phyloP scores from a whole-genome alignment of 495 filamentous ascomycete species.

The Talaromyces proteolyticus region DNA sequence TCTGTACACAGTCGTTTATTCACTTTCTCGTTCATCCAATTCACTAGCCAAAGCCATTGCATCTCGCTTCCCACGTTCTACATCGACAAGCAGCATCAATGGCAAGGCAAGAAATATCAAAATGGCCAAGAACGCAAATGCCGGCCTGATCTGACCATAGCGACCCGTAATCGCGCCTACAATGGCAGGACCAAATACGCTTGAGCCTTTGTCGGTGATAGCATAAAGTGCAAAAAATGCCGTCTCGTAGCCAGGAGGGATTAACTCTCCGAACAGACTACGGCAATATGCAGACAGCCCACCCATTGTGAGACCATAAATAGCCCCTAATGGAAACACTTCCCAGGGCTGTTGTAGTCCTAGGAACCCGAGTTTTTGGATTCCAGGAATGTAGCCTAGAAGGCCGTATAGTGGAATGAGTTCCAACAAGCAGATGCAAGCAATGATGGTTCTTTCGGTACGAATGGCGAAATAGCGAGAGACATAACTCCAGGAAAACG shows the following conservation, averaged over 20 bases:
- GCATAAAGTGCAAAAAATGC: constrained; percentile 96
- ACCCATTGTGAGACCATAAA: constrained; percentile 92
- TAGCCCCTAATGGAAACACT: constrained; percentile 86
- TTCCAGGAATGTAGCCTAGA: constrained; percentile 79
- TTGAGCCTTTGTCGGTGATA: constrained; percentile 95
- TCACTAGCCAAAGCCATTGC: constrained; percentile 63
- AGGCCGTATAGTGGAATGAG: constrained; percentile 89
- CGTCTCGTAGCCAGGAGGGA: constrained; percentile 90
- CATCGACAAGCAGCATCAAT: constrained; percentile 78
- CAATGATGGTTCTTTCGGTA: constrained; percentile 83
- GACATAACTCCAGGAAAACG: constrained; percentile 81
- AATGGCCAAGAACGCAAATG: constrained; percentile 86
- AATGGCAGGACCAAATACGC: constrained; percentile 89
- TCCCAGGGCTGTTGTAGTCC: constrained; percentile 93
- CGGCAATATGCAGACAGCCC: constrained; percentile 92
- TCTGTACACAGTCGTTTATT: no score
- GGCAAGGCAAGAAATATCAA: constrained; percentile 79
- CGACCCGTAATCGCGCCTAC: constrained; percentile 88
- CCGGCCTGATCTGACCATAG: constrained; percentile 84
- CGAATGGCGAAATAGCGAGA: constrained; percentile 57
- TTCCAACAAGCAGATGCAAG: constrained; percentile 85
- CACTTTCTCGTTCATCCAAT: constrained; percentile 41
- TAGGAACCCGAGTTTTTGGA: constrained; percentile 66
- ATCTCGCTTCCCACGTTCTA: constrained; percentile 81
- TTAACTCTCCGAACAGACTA: constrained; percentile 84